Base-by-base conservation (phyloP, 129 eudicot genomes). In the Heracleum sosnowskyi region DNA sequence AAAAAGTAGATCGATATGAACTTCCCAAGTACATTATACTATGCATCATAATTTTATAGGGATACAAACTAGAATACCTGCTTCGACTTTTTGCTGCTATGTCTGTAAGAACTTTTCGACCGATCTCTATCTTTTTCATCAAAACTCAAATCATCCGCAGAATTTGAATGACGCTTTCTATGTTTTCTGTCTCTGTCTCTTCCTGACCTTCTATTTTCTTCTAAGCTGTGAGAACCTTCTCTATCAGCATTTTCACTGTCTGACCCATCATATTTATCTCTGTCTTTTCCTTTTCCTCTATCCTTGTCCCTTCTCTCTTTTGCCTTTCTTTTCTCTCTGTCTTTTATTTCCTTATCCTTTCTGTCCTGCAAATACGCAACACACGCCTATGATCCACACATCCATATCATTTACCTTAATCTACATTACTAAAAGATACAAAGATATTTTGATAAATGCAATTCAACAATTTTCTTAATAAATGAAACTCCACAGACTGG, bases 111-210 rank as follows among this genome's bases (percentile, higher is more conserved):
- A 78, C 79, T 84, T 76, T 83, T 86, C 20, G 89, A 84, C 51
- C 82, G 74, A 44, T 85, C 91, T 78, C 82, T 87, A 40, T 83
- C 93, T 71, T 80, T 82, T 26, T 87, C 93, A 72, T 86, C 93
- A 28, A 78, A 69, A 75, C 85, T 79, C 22, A 51, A 31, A 60
- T 85, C 95, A 28, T 92, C 92, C 63, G 72, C 78, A 73, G 84
- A 81, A 63, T 79, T 76, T 17, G 63, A 73, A 79, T 78, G 84
- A 49, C 87, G 85, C 85, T 84, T 90, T 62, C 88, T 77, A 70
- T 88, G 87, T 72, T 81, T 90, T 82, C 74, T 90, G 33, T 90
- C 96, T 86, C 74, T 90, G 33, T 90, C 96, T 86, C 89, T 60
- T 60, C 68, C 68, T 60, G 68, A 60, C 68, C 68, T 60, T 26